phyloP scores from a whole-genome alignment of 306 rosid genomes.

The Pachyrhizus erosus region DNA sequence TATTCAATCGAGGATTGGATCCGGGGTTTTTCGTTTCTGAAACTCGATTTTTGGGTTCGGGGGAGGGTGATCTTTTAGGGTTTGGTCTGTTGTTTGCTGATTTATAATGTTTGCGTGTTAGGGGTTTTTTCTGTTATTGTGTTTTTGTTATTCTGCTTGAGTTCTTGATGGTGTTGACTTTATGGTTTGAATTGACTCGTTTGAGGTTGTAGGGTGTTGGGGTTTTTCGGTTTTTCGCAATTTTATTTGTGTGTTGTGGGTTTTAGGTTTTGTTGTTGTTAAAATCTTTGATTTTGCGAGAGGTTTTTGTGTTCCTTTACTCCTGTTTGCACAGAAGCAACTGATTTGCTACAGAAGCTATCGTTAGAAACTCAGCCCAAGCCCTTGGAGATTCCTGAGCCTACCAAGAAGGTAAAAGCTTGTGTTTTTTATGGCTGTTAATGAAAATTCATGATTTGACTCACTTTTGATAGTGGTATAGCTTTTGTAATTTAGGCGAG shows the following conservation, averaged over 20 bases:
- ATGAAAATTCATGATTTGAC: not conserved
- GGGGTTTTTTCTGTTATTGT: not conserved
- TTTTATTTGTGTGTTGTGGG: not conserved
- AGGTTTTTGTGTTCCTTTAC: conserved; percentile 59
- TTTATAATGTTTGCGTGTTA: not conserved
- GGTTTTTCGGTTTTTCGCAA: not conserved
- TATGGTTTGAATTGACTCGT: not conserved
- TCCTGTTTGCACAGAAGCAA: conserved; percentile 63
- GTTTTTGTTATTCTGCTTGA: not conserved
- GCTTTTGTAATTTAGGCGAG: not conserved
- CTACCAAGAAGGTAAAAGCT: conserved; percentile 69
- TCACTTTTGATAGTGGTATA: not conserved
- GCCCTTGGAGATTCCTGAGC: conserved; percentile 86
- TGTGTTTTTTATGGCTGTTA: not conserved
- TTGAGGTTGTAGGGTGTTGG: not conserved
- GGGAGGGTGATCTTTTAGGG: conserved; percentile 14
- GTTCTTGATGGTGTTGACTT: conserved; percentile 30
- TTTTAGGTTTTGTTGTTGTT: not conserved
- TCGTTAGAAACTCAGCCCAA: conserved; percentile 79
- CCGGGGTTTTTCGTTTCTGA: not conserved
- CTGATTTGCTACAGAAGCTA: conserved; percentile 91
- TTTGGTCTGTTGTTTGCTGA: not conserved
- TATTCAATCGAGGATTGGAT: conserved; percentile 35
- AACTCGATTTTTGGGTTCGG: not conserved
- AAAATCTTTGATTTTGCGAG: not conserved